Percentiles rank a stretch among this genome's conserved stretches.
Conservation (phyloP, 495 filamentous ascomycete genomes). For the Talaromyces borbonicus region DNA sequence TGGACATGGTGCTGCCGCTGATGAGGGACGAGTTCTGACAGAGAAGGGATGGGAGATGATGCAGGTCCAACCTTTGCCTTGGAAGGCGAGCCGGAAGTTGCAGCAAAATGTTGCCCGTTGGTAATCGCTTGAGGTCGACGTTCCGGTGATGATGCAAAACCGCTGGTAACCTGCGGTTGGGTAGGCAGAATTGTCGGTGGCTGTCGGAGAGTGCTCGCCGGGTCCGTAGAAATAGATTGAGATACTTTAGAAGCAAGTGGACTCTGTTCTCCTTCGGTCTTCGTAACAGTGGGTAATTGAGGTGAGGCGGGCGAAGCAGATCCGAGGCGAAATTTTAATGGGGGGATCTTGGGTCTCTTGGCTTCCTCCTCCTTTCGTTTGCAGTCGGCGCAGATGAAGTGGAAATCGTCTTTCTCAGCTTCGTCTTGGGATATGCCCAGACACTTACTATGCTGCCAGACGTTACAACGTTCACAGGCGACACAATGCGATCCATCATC, state of each 20-base stretch:
- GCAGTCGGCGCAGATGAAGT: constrained; percentile 78
- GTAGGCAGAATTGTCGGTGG: background rate
- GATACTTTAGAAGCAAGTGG: background rate
- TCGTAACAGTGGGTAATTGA: constrained; percentile 10
- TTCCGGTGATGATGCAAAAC: constrained; percentile 28
- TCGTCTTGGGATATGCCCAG: constrained; percentile 66
- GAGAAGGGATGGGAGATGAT: constrained; percentile 16
- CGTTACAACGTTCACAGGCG: constrained; percentile 88
- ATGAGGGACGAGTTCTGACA: constrained; percentile 16
- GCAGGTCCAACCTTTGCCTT: constrained; percentile 23
- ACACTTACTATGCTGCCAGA: constrained; percentile 94
- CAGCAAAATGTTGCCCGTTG: constrained; percentile 19
- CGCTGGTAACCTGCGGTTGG: background rate
- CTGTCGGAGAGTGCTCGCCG: background rate
- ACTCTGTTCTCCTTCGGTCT: constrained; percentile 6
- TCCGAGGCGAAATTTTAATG: constrained; percentile 55
- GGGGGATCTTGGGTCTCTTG: constrained; percentile 57
- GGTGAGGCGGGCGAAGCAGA: constrained; percentile 38
- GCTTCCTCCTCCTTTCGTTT: constrained; percentile 54
- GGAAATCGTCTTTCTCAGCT: constrained; percentile 78
- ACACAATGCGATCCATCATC: constrained; percentile 91
- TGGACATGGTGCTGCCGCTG: constrained; percentile 21
- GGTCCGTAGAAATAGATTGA: background rate
- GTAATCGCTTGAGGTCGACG: constrained; percentile 23
- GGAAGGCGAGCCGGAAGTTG: constrained; percentile 29